phyloP scores from a whole-genome alignment of 2,329 filamentous ascomycete species.

The Penicillium sp. region DNA sequence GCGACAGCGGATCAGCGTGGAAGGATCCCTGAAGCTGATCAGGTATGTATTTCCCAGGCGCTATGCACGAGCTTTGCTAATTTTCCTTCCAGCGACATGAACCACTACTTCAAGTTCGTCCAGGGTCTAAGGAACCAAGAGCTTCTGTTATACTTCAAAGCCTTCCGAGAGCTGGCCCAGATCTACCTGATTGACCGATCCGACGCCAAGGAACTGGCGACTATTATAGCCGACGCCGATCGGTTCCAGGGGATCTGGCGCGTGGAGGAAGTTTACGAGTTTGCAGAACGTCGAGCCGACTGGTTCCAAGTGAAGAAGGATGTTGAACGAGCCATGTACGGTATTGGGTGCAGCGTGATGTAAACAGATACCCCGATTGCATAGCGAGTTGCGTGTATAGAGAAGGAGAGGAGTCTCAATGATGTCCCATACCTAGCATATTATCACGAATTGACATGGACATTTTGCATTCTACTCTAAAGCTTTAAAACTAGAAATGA shows the following conservation, averaged over 20 bases:
- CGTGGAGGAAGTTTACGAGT: conserved; percentile 96
- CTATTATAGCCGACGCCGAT: conserved; percentile 86
- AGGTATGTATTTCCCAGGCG: conserved; percentile 43
- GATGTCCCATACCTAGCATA: neutral
- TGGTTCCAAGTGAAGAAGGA: conserved; percentile 87
- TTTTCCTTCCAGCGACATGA: conserved; percentile 67
- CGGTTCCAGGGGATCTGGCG: conserved; percentile 89
- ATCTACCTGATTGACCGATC: conserved; percentile 86
- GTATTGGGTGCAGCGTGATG: conserved; percentile 83
- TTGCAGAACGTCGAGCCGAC: conserved; percentile 86
- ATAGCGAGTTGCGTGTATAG: conserved; percentile 18
- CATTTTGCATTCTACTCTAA: neutral
- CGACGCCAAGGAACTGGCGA: conserved; percentile 90
- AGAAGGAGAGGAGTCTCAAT: neutral
- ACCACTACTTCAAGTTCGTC: conserved; percentile 83
- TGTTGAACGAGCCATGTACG: conserved; percentile 96
- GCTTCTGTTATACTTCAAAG: conserved; percentile 82
- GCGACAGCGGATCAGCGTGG: conserved; percentile 83
- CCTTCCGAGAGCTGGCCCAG: conserved; percentile 85
- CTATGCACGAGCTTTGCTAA: neutral
- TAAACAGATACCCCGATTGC: conserved; percentile 43
- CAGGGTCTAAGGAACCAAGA: conserved; percentile 75
- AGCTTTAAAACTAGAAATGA: neutral
- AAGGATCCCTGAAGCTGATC: conserved; percentile 87
- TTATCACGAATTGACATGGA: neutral